A percentile compares a stretch with the other conserved stretches of the same genome.
phyloP scores from a whole-genome alignment of 441 rosid species.

The Aleurites moluccanus region DNA sequence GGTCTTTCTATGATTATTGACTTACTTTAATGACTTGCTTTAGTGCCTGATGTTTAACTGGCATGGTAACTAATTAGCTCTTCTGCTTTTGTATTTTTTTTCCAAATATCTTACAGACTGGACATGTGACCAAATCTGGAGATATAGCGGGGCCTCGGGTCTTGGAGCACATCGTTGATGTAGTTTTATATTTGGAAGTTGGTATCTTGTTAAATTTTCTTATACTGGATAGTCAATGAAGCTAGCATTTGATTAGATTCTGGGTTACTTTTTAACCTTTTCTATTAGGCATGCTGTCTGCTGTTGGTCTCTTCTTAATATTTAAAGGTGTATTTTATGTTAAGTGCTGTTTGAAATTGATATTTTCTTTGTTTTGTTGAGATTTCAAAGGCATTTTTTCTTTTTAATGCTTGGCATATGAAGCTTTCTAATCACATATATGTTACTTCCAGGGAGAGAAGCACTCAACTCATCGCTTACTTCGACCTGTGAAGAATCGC shows the following conservation, averaged over 20 bases:
- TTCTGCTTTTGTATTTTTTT: neutral
- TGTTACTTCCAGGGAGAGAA: conserved; percentile 70
- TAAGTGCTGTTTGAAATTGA: neutral
- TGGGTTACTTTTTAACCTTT: neutral
- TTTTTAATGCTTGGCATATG: neutral
- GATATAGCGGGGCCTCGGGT: conserved; percentile 98
- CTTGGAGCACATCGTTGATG: conserved; percentile 98
- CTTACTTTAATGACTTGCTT: neutral
- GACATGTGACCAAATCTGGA: conserved; percentile 91
- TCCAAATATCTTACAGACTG: conserved; percentile 48
- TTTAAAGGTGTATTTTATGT: neutral
- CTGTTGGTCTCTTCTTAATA: neutral
- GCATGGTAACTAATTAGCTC: neutral
- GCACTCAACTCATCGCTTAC: conserved; percentile 79
- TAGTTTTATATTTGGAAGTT: conserved; percentile 93
- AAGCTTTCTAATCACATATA: conserved; percentile 12
- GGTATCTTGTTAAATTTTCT: conserved; percentile 36
- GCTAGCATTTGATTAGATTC: neutral
- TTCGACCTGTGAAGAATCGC: conserved; percentile 93
- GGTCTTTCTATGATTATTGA: neutral
- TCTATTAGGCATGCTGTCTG: neutral
- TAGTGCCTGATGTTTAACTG: neutral
- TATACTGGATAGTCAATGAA: conserved; percentile 19
- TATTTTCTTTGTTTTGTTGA: neutral
- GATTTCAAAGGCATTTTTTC: neutral